Conservation (phyloP, 2,329 filamentous ascomycete genomes). For the Colletotrichum destructivum region DNA sequence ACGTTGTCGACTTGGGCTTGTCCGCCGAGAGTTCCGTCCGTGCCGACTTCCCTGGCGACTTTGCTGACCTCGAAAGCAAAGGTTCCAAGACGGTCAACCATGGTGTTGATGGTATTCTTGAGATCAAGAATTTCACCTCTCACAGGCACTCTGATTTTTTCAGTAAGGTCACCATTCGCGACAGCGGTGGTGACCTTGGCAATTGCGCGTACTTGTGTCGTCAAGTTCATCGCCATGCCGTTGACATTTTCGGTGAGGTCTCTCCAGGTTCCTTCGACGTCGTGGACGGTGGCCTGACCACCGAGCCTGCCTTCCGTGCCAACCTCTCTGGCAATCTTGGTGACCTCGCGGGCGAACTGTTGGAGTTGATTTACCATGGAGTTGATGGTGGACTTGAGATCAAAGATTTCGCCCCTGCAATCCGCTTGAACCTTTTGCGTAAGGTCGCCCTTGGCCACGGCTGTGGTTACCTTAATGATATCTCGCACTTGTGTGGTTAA, state of each 20-base stretch:
- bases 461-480: conserved; percentile 87
- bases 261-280: conserved; percentile 97
- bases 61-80: conserved; percentile 98
- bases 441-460: conserved; percentile 86
- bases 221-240: conserved; percentile 98
- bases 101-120: conserved; percentile 98
- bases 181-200: conserved; percentile 97
- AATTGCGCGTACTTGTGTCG: conserved; percentile 97
- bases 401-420: conserved; percentile 91
- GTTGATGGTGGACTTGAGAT: conserved; percentile 98
- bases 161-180: conserved; percentile 91
- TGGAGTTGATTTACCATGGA: conserved; percentile 99
- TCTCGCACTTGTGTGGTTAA: conserved; percentile 92
- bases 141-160: conserved; percentile 95
- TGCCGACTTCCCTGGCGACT: conserved; percentile 95
- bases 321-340: conserved; percentile 95
- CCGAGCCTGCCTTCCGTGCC: conserved; percentile 95
- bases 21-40: conserved; percentile 92
- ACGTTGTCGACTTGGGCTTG: conserved; percentile 96
- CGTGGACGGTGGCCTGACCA: conserved; percentile 94
- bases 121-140: conserved; percentile 95
- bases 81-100: conserved; percentile 96
- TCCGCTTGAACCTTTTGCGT: conserved; percentile 97
- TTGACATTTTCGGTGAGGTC: conserved; percentile 97
- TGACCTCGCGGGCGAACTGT: conserved; percentile 97